Evolutionary conservation across 345 rosid genomes (phyloP).

Genomic region (Eucalyptus cladocalyx): DNA sequence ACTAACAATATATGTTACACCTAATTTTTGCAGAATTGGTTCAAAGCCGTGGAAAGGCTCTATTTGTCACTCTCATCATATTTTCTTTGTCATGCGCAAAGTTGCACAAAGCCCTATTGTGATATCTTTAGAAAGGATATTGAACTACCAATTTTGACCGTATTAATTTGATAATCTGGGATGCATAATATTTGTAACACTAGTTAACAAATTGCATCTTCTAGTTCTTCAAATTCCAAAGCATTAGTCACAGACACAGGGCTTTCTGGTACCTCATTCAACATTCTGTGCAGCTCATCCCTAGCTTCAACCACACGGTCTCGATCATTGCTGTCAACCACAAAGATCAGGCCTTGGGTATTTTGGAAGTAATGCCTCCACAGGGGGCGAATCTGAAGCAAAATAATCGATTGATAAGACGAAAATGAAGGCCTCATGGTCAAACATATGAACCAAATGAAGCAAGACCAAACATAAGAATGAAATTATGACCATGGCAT

Average conservation of each 20-base stretch:
- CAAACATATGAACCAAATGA: background rate
- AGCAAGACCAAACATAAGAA: background rate
- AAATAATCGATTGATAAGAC: background rate
- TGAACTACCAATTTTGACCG: background rate
- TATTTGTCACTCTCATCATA: background rate
- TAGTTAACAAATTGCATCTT: background rate
- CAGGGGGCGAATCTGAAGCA: slow-evolving; percentile 51
- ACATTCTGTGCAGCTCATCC: slow-evolving; percentile 72
- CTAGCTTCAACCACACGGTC: slow-evolving; percentile 74
- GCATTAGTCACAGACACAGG: background rate
- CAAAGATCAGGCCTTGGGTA: slow-evolving; percentile 71
- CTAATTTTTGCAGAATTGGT: background rate
- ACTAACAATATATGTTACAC: background rate
- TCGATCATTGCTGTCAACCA: slow-evolving; percentile 68
- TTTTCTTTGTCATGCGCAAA: background rate
- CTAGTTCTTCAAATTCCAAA: background rate
- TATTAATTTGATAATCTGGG: background rate
- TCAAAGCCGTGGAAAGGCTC: background rate
- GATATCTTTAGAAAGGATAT: background rate
- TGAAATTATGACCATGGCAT: background rate
- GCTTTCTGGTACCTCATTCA: slow-evolving; percentile 38
- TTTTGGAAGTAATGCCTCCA: slow-evolving; percentile 82
- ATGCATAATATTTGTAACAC: background rate
- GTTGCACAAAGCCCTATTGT: background rate
- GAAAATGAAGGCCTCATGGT: background rate